Evolutionary conservation across 2,329 filamentous ascomycete species (phyloP).

Genomic region (Penicillium sp.): DNA sequence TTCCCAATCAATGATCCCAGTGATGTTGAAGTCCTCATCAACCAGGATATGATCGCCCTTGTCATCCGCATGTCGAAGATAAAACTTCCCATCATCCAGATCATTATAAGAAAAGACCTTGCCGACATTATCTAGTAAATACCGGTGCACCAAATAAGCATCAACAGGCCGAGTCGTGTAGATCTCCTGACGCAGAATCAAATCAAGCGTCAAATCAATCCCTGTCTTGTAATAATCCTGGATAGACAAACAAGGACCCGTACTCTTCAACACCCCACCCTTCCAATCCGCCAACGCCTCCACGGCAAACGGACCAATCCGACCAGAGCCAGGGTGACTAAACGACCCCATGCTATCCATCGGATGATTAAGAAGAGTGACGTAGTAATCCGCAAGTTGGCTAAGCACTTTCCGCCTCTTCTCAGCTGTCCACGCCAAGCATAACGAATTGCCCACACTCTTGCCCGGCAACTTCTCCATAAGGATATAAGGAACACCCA

Average conservation of each 20-base stretch:
- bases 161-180: background rate
- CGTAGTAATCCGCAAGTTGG: slow-evolving; percentile 42
- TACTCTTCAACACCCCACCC: background rate
- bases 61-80: slow-evolving; percentile 2
- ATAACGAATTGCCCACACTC: slow-evolving; percentile 38
- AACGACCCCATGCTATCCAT: slow-evolving; percentile 40
- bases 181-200: slow-evolving; percentile 1
- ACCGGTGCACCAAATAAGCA: background rate
- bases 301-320: background rate
- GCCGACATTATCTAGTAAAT: background rate
- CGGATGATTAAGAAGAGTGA: slow-evolving; percentile 41
- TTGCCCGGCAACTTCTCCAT: slow-evolving; percentile 46
- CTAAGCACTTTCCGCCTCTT: slow-evolving; percentile 39
- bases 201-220: background rate
- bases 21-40: slow-evolving; percentile 6
- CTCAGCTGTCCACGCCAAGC: slow-evolving; percentile 21
- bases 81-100: background rate
- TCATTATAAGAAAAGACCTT: background rate
- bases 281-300: background rate
- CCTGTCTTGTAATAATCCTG: background rate
- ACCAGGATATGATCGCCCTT: slow-evolving; percentile 5
- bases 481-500: slow-evolving; percentile 46
- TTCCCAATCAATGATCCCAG: slow-evolving; percentile 4
- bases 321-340: background rate
- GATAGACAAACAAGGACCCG: background rate